Conservation (phyloP, 345 rosid genomes). For the Geranium brycei region DNA sequence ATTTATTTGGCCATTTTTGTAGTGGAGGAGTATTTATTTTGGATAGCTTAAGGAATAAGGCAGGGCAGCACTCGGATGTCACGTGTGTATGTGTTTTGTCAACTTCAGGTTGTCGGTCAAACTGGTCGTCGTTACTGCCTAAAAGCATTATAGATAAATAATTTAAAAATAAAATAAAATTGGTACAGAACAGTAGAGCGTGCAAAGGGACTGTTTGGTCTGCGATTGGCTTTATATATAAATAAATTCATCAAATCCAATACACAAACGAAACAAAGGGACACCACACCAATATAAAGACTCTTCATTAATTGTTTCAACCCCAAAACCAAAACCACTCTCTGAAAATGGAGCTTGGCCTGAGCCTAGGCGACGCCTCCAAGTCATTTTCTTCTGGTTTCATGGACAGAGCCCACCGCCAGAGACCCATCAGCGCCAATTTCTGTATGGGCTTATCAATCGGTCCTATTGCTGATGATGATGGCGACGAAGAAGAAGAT, state of each 20-base stretch:
- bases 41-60: too few relatives aligned
- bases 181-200: neutral
- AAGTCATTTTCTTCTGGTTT: constrained; percentile 42
- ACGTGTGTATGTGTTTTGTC: neutral
- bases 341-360: constrained; percentile 61
- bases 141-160: neutral
- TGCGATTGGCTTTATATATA: neutral
- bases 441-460: constrained; percentile 49
- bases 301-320: neutral
- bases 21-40: too few relatives aligned
- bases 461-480: constrained; percentile 14
- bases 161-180: neutral
- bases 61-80: neutral
- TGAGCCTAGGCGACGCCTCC: constrained; percentile 68
- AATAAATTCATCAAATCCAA: neutral
- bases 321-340: neutral
- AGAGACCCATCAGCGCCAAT: constrained; percentile 9
- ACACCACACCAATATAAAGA: neutral
- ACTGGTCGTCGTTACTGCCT: neutral
- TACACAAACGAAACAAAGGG: neutral
- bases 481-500: constrained; percentile 5
- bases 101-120: neutral
- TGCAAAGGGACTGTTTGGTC: neutral
- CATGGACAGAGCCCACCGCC: constrained; percentile 24
- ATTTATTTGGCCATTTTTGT: too few relatives aligned